Percentiles rank a stretch among this genome's conserved stretches.
Conservation (phyloP, 2,329 filamentous ascomycete genomes). For the Purpureocillium lavendulum region DNA sequence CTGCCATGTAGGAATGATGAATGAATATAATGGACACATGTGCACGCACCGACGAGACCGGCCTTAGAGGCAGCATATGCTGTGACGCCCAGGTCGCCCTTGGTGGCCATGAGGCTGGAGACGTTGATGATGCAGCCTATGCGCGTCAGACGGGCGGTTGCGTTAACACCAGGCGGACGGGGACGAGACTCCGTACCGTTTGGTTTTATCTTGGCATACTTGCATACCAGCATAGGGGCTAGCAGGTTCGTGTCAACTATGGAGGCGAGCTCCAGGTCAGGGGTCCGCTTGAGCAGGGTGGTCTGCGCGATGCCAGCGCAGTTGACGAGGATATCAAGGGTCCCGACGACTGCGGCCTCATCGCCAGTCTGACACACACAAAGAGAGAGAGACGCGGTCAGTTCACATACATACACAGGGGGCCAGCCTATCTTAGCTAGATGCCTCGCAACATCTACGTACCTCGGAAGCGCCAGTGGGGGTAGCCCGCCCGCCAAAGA, state of each 20-base stretch:
- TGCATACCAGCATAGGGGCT: slow-evolving; percentile 55
- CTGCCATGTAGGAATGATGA: slow-evolving; percentile 5
- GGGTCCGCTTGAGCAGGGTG: slow-evolving; percentile 51
- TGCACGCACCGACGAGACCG: slow-evolving; percentile 56
- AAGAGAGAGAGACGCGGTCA: too few species aligned
- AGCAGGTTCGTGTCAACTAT: slow-evolving; percentile 65
- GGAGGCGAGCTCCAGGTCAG: slow-evolving; percentile 38
- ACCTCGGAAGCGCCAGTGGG: too few species aligned
- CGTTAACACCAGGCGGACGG: background rate
- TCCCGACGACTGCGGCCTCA: slow-evolving; percentile 15
- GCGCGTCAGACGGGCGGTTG: background rate
- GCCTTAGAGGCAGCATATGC: slow-evolving; percentile 76
- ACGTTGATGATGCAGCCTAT: slow-evolving; percentile 71
- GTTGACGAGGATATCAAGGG: slow-evolving; percentile 61
- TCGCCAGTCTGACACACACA: too few species aligned
- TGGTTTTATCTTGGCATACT: slow-evolving; percentile 27
- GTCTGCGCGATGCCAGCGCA: slow-evolving; percentile 67
- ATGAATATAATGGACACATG: background rate
- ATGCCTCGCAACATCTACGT: too few species aligned
- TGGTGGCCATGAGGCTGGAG: slow-evolving; percentile 63
- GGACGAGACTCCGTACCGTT: slow-evolving; percentile 15
- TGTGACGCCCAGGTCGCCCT: slow-evolving; percentile 61
- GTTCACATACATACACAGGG: too few species aligned
- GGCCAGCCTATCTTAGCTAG: too few species aligned
- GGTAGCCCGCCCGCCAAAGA: slow-evolving; percentile 14